A percentile compares a stretch with the other conserved stretches of the same genome.
These are phyloP conservation scores for Microsporum ferrugineum DNA, from an alignment of 2,329 filamentous ascomycete genomes.

Conservation along the genomic window DNA sequence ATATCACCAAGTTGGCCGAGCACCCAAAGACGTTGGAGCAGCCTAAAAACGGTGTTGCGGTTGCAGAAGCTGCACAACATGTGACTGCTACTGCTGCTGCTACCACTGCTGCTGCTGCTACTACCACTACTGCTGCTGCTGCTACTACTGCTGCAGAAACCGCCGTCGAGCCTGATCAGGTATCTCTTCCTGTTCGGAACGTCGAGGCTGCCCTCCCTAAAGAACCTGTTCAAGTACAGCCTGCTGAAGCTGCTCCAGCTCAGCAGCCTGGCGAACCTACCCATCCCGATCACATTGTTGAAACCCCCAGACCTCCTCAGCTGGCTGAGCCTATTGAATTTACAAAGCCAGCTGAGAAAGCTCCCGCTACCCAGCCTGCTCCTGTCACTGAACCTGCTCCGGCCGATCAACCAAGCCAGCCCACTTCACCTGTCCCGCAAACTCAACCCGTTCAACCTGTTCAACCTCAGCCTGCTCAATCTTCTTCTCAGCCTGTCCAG, in stretches of 20 bases:
- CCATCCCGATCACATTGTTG: background rate
- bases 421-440: background rate
- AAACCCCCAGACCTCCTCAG: background rate
- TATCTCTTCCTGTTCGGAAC: background rate
- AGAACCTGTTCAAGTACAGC: background rate
- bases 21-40: conserved; percentile 8
- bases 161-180: background rate
- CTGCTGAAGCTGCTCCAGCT: background rate
- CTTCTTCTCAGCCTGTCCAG: background rate
- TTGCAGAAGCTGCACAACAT: background rate
- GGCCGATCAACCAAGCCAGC: background rate
- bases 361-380: background rate
- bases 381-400: background rate
- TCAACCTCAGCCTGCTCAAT: background rate
- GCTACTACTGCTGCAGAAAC: background rate
- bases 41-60: conserved; percentile 1
- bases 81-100: too few species aligned
- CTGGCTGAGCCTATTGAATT: background rate
- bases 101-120: background rate
- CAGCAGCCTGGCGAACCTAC: background rate
- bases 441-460: background rate
- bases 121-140: too few species aligned
- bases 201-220: background rate
- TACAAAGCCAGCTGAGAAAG: background rate
- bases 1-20: conserved; percentile 9